These are phyloP conservation scores for Xylaria acuta DNA, from an alignment of 495 filamentous ascomycete genomes.

Conservation along the genomic window DNA sequence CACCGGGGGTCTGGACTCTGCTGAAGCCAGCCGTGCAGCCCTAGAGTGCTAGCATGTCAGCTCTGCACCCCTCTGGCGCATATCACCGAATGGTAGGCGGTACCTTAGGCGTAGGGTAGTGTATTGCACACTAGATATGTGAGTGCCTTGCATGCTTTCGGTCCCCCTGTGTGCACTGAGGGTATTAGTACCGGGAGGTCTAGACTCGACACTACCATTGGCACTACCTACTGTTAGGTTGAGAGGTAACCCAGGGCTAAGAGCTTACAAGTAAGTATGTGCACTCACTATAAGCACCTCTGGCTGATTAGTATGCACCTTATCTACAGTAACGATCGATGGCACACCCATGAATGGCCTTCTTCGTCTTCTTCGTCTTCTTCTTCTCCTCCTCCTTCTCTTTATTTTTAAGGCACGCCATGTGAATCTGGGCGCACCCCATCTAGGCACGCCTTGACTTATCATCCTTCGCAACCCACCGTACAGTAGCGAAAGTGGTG, in stretches of 20 bases:
- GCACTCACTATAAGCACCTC: no score
- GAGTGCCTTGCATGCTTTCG: background rate
- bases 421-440: no score
- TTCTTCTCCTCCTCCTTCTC: background rate
- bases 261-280: no score
- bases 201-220: background rate
- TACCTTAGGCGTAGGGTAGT: no score
- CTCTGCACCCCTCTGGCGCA: background rate
- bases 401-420: no score
- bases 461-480: background rate
- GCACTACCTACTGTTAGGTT: no score
- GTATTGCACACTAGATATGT: background rate
- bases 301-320: background rate
- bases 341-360: background rate
- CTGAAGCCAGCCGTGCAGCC: slow-evolving; percentile 21
- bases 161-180: slow-evolving; percentile 4
- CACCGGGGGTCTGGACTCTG: slow-evolving; percentile 20
- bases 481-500: slow-evolving; percentile 12
- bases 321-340: background rate
- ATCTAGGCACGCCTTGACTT: background rate
- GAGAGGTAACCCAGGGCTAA: no score
- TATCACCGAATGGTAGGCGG: background rate
- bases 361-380: background rate
- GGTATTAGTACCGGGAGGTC: background rate
- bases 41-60: slow-evolving; percentile 5